phyloP scores from a whole-genome alignment of 305 asterid genomes.

The Solanum hybrid region DNA sequence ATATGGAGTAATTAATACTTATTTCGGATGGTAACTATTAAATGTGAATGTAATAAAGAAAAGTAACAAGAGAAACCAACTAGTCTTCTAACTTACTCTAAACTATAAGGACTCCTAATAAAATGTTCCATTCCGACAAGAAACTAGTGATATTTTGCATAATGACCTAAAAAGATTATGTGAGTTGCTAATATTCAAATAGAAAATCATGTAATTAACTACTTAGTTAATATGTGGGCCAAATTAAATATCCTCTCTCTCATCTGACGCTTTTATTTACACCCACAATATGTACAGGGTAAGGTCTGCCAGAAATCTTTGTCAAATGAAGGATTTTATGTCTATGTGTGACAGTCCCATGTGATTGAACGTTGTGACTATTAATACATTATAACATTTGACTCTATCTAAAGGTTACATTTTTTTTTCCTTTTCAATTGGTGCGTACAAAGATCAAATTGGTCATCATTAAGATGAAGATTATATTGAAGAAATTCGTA shows the following conservation, averaged over 20 bases:
- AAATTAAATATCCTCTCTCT: neutral
- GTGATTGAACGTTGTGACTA: neutral
- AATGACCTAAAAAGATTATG: neutral
- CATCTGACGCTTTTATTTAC: neutral
- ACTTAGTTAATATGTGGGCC: neutral
- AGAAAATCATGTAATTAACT: neutral
- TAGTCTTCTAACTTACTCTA: neutral
- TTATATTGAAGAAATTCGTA: neutral
- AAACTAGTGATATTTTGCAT: neutral
- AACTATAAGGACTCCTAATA: neutral
- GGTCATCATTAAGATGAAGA: conserved; percentile 6
- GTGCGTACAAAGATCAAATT: neutral
- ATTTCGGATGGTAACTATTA: neutral
- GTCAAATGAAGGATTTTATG: neutral
- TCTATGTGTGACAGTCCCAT: neutral
- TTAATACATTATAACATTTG: neutral
- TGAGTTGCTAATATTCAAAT: neutral
- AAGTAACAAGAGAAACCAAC: neutral
- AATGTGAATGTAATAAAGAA: neutral
- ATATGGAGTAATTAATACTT: neutral
- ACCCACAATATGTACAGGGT: neutral
- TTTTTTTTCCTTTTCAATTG: neutral
- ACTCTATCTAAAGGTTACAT: neutral
- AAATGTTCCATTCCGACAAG: neutral
- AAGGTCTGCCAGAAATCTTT: neutral